Base-by-base conservation (phyloP, 768 basidiomycete genomes). In the Galerina sulciceps region DNA sequence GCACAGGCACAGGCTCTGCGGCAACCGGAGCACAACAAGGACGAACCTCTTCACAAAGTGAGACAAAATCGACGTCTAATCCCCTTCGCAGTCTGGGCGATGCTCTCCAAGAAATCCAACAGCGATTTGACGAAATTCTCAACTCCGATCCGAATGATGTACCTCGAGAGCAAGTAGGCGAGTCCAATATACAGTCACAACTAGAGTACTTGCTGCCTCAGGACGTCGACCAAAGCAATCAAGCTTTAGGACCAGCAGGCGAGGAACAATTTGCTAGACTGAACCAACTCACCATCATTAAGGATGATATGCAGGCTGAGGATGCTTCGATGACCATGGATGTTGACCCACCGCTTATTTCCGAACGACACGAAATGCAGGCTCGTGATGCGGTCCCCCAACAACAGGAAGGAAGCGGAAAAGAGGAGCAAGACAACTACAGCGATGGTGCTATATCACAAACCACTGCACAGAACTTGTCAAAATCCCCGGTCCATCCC, bases 171-270 rank as follows among this genome's bases (percentile, higher is more conserved):
- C 67, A 71, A n/a, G 60, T 68, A 17, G 76, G 78, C 41, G 76
- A 82, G 37, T 69, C 75, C 0, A 72, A 67, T 10, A 71, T 73
- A 14, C 67, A 76, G 2, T 75, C 82, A 8, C 84, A 87, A 63
- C 71, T 97, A 13, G 93, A 97, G 70, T 94, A 96, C 72, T 74
- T 91, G 40, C 81, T 81, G 55, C 84, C 90, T 1, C 87, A 88
- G 38, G 88, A 90, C 47, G 79, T 75, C 26, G 85, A 84, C 59
- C 76, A 89, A 54, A 84, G 89, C 35, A 91, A 91, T 85, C 94
- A 96, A 73, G 94, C 95, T 1, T 82, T 99, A 18, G 96, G 94
- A 6, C 87, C 93, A 1, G 89, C 96, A 2, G 87, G 83, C 10
- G 88, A 93, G 42, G 94, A 96, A 64, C 86, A 95, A 69, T 84